Base-by-base conservation (phyloP, 2,329 filamentous ascomycete genomes). In the Pseudocercospora fuligena region DNA sequence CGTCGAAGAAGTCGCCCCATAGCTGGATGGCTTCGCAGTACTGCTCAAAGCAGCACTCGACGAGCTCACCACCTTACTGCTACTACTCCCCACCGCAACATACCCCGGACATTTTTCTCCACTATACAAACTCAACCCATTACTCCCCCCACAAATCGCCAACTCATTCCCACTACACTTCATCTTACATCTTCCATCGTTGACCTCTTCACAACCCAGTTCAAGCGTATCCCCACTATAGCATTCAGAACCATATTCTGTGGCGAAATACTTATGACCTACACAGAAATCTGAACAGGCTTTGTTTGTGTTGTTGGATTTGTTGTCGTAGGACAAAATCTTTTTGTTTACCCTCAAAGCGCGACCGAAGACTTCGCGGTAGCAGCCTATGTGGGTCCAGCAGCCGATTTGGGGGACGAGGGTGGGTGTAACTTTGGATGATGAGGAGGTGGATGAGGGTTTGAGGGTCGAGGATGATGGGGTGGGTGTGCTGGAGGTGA, bases 111-210 rank as follows among this genome's bases (percentile, higher is more conserved):
- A 60, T n/a, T 8, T 7, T 21, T 27, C n/a, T 12, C 19, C 25
- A n/a, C 27, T 19, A 60, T 60, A 60, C 57, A 60, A 25, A 60
- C 57, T 60, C 57, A 60, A 46, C 57, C 57, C 57, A n/a, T 47
- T 27, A 47, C 57, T 60, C 36, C 57, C 57, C 2, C 57, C 57
- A 60, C 57, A 60, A 16, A 60, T 8, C 36, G 19, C 57, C 19
- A 25, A 46, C 3, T 19, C 11, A 16, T 60, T 25, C 21, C 23
- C 40, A 8, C 9, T n/a, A 27, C 57, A 60, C 36, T 5, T 14
- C 33, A 60, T 43, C 21, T 46, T 43, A 60, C 57, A 60, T 12
- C 57, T 43, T 12, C 57, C 57, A 47, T 60, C 57, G 1, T 0
- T 8, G 1, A 60, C 33, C 21, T 16, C n/a, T 14, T 27, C 57